Percentiles rank a stretch among this genome's conserved stretches.
Conservation (phyloP, 805 yeast species). For the Zygosaccharomyces gambellarensis region DNA sequence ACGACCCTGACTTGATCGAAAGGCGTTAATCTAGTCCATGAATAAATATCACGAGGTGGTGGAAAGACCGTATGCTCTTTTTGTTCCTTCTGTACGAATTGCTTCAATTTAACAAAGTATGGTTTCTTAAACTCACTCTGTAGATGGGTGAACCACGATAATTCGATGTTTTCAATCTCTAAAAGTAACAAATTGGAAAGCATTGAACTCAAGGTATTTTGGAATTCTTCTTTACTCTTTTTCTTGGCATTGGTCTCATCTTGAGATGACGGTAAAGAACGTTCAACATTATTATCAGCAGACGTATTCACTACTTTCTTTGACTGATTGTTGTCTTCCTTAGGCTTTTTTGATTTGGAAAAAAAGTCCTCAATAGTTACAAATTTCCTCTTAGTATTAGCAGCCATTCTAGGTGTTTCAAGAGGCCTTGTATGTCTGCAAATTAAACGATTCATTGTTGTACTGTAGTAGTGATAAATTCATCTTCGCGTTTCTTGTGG, state of each 20-base stretch:
- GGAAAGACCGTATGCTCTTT: conserved; percentile 64
- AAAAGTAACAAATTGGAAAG: conserved; percentile 43
- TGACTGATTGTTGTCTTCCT: neutral
- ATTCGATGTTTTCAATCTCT: conserved; percentile 68
- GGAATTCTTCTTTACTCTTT: conserved; percentile 10
- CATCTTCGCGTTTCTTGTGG: neutral
- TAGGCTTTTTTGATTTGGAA: conserved; percentile 11
- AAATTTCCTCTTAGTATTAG: conserved; percentile 13
- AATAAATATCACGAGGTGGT: conserved; percentile 67
- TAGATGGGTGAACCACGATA: conserved; percentile 71
- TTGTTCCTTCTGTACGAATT: conserved; percentile 49
- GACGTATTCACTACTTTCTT: conserved; percentile 6
- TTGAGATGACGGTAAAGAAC: neutral
- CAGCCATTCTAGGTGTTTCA: conserved; percentile 9
- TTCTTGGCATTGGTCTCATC: neutral
- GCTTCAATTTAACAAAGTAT: conserved; percentile 70
- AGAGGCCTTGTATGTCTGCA: neutral
- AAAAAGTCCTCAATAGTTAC: conserved; percentile 20
- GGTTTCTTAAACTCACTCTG: conserved; percentile 75
- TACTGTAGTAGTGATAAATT: neutral
- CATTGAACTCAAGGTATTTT: conserved; percentile 11
- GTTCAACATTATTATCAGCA: neutral
- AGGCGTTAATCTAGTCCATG: conserved; percentile 89
- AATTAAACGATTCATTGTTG: neutral
- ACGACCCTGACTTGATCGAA: conserved; percentile 67